phyloP scores from a whole-genome alignment of 2,329 filamentous ascomycete species.

The Sporothrix protearum region DNA sequence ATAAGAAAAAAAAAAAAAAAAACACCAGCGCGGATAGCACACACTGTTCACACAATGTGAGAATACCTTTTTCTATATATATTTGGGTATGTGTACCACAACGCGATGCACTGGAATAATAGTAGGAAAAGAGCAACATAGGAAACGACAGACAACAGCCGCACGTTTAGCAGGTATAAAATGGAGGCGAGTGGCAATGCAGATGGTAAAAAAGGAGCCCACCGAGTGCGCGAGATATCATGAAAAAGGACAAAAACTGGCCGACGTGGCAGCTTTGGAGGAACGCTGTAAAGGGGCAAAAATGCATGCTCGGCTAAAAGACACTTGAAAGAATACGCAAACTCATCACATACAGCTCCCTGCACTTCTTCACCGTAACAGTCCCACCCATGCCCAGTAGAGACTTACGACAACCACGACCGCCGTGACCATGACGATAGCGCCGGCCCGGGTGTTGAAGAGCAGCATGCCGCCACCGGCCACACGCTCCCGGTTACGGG shows the following conservation, averaged over 20 bases:
- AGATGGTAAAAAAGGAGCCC: neutral
- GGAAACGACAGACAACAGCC: neutral
- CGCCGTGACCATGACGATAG: conserved; percentile 44
- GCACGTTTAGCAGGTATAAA: neutral
- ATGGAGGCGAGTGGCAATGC: neutral
- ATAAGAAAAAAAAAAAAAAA: too few species aligned
- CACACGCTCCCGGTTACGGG: conserved; percentile 45
- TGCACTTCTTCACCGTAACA: neutral
- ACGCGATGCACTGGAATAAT: neutral
- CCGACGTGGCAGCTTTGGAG: neutral
- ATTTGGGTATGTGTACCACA: neutral
- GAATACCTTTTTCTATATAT: neutral
- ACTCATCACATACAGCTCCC: neutral
- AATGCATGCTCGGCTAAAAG: neutral
- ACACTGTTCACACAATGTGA: too few species aligned
- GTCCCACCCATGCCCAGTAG: conserved; percentile 42
- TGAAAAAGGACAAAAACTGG: neutral
- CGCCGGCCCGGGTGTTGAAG: conserved; percentile 52
- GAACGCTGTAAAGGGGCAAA: neutral
- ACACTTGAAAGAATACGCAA: neutral
- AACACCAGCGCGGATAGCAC: too few species aligned
- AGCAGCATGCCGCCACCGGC: conserved; percentile 55
- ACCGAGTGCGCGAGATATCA: neutral
- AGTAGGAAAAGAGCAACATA: neutral
- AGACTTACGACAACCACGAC: conserved; percentile 42